Conservation (phyloP, 2,329 filamentous ascomycete genomes). For the Dactylellina leptospora region DNA sequence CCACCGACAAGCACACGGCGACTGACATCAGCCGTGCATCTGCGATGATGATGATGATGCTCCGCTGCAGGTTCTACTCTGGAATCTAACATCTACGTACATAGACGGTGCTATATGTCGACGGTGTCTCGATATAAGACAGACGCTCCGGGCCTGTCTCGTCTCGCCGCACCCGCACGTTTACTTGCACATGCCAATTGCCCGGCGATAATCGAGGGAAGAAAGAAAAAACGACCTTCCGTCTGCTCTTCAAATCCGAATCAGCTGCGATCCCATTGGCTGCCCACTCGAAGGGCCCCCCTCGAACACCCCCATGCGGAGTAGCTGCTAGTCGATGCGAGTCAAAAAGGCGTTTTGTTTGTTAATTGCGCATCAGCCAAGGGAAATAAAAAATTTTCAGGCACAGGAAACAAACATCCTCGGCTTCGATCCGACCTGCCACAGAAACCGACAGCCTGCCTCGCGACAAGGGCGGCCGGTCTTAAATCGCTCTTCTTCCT, state of each 20-base stretch:
- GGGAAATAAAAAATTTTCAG: constrained; percentile 5
- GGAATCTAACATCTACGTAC: no score
- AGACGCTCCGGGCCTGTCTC: background rate
- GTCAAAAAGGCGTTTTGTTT: constrained; percentile 28
- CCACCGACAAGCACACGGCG: constrained; percentile 6
- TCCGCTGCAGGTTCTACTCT: background rate
- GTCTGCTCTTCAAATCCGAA: constrained; percentile 36
- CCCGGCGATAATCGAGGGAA: background rate
- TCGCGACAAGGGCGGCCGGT: constrained; percentile 51
- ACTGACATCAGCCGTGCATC: constrained; percentile 52
- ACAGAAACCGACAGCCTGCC: background rate
- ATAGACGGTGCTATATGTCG: no score
- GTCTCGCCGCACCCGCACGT: background rate
- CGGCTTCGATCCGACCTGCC: constrained; percentile 42
- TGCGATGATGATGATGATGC: background rate
- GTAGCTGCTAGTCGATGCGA: constrained; percentile 26
- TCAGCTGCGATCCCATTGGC: constrained; percentile 41
- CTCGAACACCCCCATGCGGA: background rate
- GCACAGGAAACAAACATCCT: constrained; percentile 1
- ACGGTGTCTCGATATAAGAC: background rate
- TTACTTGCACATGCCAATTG: constrained; percentile 7
- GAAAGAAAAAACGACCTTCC: background rate
- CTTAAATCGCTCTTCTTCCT: constrained; percentile 44
- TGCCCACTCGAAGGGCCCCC: background rate
- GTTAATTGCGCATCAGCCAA: background rate